Evolutionary conservation across 257 asterid species (phyloP), one percentile per base, ranked within the genome.

Genomic region (Nicotiana tomentosiformis): DNA sequence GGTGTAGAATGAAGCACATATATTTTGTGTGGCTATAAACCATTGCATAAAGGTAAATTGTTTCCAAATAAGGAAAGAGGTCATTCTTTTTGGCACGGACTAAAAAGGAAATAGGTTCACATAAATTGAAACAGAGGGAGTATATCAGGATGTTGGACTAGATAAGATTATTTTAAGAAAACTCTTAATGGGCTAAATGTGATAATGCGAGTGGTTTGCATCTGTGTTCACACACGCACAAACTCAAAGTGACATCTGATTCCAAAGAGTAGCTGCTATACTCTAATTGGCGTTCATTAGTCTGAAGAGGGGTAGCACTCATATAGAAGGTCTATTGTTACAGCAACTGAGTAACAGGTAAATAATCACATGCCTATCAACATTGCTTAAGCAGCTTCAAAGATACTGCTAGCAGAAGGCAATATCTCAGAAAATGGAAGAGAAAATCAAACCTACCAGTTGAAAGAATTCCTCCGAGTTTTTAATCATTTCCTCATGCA

Each of bases 401-500:
- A 76, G 26, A 15, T 76, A 23, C 64, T 76, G 55, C 5, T 29
- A 53, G 4, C 46, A 26, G 64, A 3, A 29, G 39, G 9, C 58
- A 67, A n/a, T 14, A 49, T 83, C 16, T 30, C 49, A 65, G 32
- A 66, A 4, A 49, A 5, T 0, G 35, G 30, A 29, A 83, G 65
- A 72, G 29, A 46, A 46, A 53, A 77, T 60, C 18, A 37, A 20
- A 56, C 29, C 33, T 84, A 95, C 98, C 97, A 18, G 86, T 88
- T 92, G 87, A 89, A 93, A 95, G 84, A 95, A 95, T 23, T 94
- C 99, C 88, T 95, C 97, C 4, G 98, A 91, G 67, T 95, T 95
- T 56, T 88, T 95, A 12, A 95, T 84, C 98, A 95, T 93, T 86
- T 95, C 98, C 77, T 95, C 99, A n/a, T 92, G 98, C 98, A 95